Evolutionary conservation across 23 red algal genomes (phyloP), one percentile per base, ranked within the genome.

Genomic region (Porphyridium purpureum): DNA sequence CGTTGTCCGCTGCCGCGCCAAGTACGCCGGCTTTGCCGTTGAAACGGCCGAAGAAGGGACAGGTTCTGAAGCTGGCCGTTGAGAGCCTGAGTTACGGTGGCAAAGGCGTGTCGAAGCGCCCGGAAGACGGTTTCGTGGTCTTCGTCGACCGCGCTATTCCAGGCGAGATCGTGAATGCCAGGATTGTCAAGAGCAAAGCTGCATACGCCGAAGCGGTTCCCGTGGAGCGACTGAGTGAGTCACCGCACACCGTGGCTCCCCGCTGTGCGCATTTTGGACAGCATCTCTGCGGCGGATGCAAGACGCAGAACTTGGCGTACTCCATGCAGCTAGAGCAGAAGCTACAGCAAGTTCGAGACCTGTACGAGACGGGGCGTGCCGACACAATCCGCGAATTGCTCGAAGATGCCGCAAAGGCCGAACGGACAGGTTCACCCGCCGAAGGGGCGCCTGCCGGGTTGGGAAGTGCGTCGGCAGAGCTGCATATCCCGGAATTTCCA

Each of bases 211-310:
- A 98, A 52, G 90, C 75, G 6, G 34, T 76, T 20, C 57, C 79
- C 47, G 11, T 72, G 27, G 52, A 76, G 31, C 60, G 66, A 27
- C 42, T 70, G 1, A 40, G 54, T 0, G 5, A 29, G 2, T 70
- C 76, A 11, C 27, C 69, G 30, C 32, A 19, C 24, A 41, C 66
- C 21, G 70, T 81, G 23, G 53, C 66, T 33, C 57, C 80, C 35
- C 47, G 48, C 3, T 98, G 90, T 46, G 49, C 35, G 4, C 90
- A 98, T 55, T 85, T 82, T 68, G 72, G 73, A 5, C 40, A 49
- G 15, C n/a, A n/a, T n/a, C n/a, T n/a, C n/a, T 98, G 90, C 53
- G 80, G 90, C 34, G 90, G 90, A 15, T 98, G 90, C 54, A 66
- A 50, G 21, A 67, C 62, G 15, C 74, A 86, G 81, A 60, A 98